phyloP scores from a whole-genome alignment of 1,284 basidiomycete species.

The Athelia psychrophila region DNA sequence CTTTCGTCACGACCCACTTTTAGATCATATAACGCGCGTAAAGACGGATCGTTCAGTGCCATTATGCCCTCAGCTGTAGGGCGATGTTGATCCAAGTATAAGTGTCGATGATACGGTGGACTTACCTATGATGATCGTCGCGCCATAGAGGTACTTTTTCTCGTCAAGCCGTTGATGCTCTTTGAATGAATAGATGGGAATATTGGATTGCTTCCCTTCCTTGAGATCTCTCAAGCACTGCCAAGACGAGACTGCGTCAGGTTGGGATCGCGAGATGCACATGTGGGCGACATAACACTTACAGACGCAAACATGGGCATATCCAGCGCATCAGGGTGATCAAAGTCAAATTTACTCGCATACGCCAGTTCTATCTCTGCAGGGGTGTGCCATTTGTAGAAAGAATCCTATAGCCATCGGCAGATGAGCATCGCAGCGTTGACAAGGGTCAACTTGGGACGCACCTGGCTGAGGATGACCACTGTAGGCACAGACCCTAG shows the following conservation, averaged over 20 bases:
- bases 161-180: constrained; percentile 87
- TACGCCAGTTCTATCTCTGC: constrained; percentile 84
- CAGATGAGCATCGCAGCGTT: neutral
- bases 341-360: constrained; percentile 87
- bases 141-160: constrained; percentile 92
- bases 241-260: constrained; percentile 1
- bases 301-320: constrained; percentile 84
- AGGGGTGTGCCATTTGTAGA: constrained; percentile 80
- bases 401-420: constrained; percentile 70
- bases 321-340: constrained; percentile 93
- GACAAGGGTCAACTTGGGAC: constrained; percentile 7
- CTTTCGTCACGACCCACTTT: constrained; percentile 55
- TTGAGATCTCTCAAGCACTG: constrained; percentile 87
- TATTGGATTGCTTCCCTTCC: constrained; percentile 76
- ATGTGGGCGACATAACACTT: constrained; percentile 21
- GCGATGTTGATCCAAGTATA: constrained; percentile 4
- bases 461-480: constrained; percentile 82
- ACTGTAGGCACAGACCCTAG: constrained; percentile 86
- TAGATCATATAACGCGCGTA: constrained; percentile 87
- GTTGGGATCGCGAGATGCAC: neutral
- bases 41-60: constrained; percentile 76
- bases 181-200: constrained; percentile 93
- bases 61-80: constrained; percentile 85
- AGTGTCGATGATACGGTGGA: constrained; percentile 2
- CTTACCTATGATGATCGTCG: constrained; percentile 88